Percentiles rank a stretch among this genome's conserved stretches.
Conservation (phyloP, 202 grass and related monocot species). For the Bolboschoenoplectus hybrid region DNA sequence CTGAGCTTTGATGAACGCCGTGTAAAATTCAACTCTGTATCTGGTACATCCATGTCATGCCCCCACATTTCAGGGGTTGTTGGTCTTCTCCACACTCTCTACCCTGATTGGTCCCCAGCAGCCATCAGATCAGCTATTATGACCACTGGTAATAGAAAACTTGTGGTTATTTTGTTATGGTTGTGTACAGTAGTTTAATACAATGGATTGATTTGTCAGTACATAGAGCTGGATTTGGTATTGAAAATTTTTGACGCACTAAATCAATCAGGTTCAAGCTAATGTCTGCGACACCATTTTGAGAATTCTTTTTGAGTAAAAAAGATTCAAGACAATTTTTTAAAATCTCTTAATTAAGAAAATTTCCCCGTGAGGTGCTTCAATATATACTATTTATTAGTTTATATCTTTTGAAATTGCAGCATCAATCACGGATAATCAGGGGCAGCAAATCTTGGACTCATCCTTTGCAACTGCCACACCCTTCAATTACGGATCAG, state of each 20-base stretch:
- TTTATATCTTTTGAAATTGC: constrained; percentile 6
- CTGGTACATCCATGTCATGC: constrained; percentile 92
- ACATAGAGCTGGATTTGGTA: too few relatives aligned
- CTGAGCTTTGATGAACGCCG: constrained; percentile 44
- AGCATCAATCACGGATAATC: constrained; percentile 56
- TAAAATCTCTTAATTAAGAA: too few relatives aligned
- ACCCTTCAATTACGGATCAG: constrained; percentile 64
- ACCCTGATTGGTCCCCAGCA: constrained; percentile 65
- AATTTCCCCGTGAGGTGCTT: background rate
- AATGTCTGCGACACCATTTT: background rate
- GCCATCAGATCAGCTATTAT: constrained; percentile 75
- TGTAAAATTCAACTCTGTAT: constrained; percentile 52
- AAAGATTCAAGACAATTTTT: too few relatives aligned
- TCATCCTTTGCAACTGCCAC: constrained; percentile 46
- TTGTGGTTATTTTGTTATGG: background rate
- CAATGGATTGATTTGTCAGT: background rate
- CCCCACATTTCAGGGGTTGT: constrained; percentile 68
- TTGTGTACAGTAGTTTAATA: background rate
- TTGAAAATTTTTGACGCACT: background rate
- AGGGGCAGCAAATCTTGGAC: constrained; percentile 38
- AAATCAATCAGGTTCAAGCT: background rate
- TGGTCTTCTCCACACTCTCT: constrained; percentile 64
- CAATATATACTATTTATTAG: background rate
- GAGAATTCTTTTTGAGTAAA: too few relatives aligned
- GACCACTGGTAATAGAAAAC: constrained; percentile 48